phyloP scores from a whole-genome alignment of 2,329 filamentous ascomycete genomes.

The Diplocarpon rosae region DNA sequence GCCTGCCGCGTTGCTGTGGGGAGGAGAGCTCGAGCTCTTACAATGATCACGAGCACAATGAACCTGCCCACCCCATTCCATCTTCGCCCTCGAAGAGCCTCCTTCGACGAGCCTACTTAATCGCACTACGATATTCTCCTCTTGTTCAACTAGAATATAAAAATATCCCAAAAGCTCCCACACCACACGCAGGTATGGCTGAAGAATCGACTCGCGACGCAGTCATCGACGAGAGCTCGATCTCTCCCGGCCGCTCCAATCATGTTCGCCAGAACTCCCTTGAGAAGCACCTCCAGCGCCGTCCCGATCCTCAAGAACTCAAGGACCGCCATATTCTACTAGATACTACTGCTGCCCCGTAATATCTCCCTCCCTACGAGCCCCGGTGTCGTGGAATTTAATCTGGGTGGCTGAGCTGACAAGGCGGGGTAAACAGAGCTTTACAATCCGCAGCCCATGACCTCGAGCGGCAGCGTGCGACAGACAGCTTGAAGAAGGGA shows the following conservation, averaged over 20 bases:
- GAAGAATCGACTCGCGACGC: constrained; percentile 9
- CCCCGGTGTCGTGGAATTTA: background rate
- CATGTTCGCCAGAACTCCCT: constrained; percentile 54
- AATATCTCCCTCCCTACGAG: constrained; percentile 11
- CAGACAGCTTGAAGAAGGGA: constrained; percentile 53
- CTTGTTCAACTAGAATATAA: background rate
- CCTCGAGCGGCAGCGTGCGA: constrained; percentile 52
- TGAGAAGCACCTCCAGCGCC: constrained; percentile 60
- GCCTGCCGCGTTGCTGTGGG: background rate
- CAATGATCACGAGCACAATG: background rate
- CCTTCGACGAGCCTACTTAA: background rate
- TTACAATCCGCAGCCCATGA: constrained; percentile 51
- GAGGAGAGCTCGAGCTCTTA: background rate
- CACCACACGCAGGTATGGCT: constrained; percentile 12
- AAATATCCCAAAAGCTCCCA: background rate
- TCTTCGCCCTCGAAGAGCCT: too few relatives aligned
- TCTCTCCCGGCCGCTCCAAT: constrained; percentile 41
- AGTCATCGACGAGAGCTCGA: constrained; percentile 33
- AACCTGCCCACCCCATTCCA: background rate
- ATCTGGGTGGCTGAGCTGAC: constrained; percentile 8
- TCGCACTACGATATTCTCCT: background rate
- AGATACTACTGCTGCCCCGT: constrained; percentile 57
- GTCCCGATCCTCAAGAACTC: constrained; percentile 54
- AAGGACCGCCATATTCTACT: constrained; percentile 59
- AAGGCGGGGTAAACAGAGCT: constrained; percentile 32